Evolutionary conservation across 805 yeast genomes (phyloP), one percentile per base, ranked within the genome.

Genomic region (Saturnispora ahearnii): DNA sequence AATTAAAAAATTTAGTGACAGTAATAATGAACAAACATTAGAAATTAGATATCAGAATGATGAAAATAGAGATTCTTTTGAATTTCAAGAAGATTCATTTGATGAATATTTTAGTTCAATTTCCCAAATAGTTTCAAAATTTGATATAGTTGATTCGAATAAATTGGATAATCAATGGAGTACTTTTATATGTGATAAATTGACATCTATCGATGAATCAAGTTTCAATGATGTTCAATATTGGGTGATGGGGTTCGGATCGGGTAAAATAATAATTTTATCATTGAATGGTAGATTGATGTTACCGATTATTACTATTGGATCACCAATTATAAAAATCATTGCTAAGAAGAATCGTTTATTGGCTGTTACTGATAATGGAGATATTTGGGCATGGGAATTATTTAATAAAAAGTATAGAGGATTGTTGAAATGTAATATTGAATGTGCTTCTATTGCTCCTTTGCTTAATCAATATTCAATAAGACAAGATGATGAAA

Each of bases 231-330:
- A 74, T 33, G 74, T 77, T 34, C 74, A 79, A 44, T 79, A 68
- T 57, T 76, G 82, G 70, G 74, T 75, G 10, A 60, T 80, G 22
- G 71, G 82, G 0, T 79, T 87, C 0, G 81, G 81, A 44, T 69
- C 73, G 30, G 89, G 89, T 0, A 63, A 78, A 0, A 56, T 82
- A 12, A 72, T 75, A 52, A 54, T 79, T 0, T 56, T 74, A 7
- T 62, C 74, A 1, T 68, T 75, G 0, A 62, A 64, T 6, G 86
- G 86, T 0, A 59, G 73, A 24, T 66, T 67, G 29, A 53, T 72
- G 1, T 59, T 68, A 44, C 81, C 85, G 2, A 62, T 71, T 10
- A 59, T 80, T 10, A 83, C 79, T 57, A 49, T 81, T 3, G 85
- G 85, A 0, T 64, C 64, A 12, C 71, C 71, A 46, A 63, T 78